Conservation (phyloP, 352 stramenopile genomes). For the Phytopythium vexans region DNA sequence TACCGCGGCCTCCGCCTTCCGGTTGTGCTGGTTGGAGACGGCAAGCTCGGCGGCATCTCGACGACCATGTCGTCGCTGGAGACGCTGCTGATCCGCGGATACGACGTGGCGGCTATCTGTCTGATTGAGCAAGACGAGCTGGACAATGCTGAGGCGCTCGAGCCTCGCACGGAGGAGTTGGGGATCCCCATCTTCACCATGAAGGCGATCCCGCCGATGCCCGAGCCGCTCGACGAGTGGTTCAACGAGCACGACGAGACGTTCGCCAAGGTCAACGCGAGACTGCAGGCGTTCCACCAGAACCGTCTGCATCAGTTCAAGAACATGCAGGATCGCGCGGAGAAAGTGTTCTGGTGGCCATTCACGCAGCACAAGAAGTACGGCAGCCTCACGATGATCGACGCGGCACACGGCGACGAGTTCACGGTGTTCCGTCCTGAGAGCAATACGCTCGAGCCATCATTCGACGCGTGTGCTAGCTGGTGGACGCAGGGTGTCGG, state of each 20-base stretch:
- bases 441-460: slow-evolving; percentile 52
- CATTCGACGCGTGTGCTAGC: slow-evolving; percentile 89
- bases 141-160: slow-evolving; percentile 63
- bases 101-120: slow-evolving; percentile 86
- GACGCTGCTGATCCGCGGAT: slow-evolving; percentile 88
- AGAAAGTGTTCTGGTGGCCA: slow-evolving; percentile 91
- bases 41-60: slow-evolving; percentile 94
- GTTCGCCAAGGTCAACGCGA: slow-evolving; percentile 51
- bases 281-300: slow-evolving; percentile 55
- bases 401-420: slow-evolving; percentile 88
- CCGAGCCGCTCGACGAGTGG: slow-evolving; percentile 72
- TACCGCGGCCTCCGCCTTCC: slow-evolving; percentile 89
- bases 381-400: slow-evolving; percentile 79
- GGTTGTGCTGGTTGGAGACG: slow-evolving; percentile 95
- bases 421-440: slow-evolving; percentile 59
- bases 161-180: slow-evolving; percentile 55
- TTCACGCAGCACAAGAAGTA: slow-evolving; percentile 92
- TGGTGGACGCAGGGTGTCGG: slow-evolving; percentile 93
- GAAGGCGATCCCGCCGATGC: slow-evolving; percentile 63
- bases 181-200: slow-evolving; percentile 79
- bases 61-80: slow-evolving; percentile 93
- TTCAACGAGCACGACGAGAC: slow-evolving; percentile 38
- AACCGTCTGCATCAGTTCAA: slow-evolving; percentile 48
- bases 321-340: slow-evolving; percentile 50
- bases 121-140: slow-evolving; percentile 77